A percentile compares a stretch with the other conserved stretches of the same genome.
Evolutionary conservation across 2,329 filamentous ascomycete species (phyloP).

Genomic region (Colletotrichum cereale): DNA sequence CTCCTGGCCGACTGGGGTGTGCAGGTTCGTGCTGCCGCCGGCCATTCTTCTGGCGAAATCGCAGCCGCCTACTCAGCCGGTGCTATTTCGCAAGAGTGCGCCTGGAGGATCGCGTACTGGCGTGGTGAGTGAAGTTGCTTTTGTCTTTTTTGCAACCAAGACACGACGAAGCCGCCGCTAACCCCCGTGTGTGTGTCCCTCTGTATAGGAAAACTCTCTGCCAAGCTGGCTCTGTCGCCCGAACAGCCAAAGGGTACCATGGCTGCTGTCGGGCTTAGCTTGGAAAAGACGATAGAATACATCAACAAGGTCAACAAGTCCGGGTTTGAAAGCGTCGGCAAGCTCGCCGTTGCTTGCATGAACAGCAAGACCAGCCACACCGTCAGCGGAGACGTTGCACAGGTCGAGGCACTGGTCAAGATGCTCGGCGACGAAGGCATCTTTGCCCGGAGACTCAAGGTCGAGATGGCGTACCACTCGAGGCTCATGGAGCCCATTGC

Average conservation of each 20-base stretch:
- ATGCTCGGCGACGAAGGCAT: slow-evolving; percentile 47
- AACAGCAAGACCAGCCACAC: slow-evolving; percentile 66
- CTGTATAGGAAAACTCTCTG: slow-evolving; percentile 48
- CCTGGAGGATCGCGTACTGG: slow-evolving; percentile 63
- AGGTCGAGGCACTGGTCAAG: slow-evolving; percentile 55
- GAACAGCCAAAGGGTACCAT: slow-evolving; percentile 52
- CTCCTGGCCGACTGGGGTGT: slow-evolving; percentile 48
- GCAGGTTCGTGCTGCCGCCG: slow-evolving; percentile 45
- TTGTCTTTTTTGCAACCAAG: background rate
- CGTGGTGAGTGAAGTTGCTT: slow-evolving; percentile 47
- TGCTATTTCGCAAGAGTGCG: slow-evolving; percentile 49
- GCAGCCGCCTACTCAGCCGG: slow-evolving; percentile 57
- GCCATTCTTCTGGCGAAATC: slow-evolving; percentile 55
- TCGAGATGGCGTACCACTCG: slow-evolving; percentile 32
- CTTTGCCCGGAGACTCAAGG: slow-evolving; percentile 38
- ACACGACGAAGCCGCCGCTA: background rate
- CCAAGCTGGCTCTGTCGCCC: slow-evolving; percentile 40
- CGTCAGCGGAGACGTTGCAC: slow-evolving; percentile 60
- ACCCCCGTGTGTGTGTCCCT: no score
- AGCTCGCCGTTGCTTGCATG: slow-evolving; percentile 51
- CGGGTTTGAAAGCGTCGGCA: slow-evolving; percentile 29
- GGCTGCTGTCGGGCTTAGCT: slow-evolving; percentile 64
- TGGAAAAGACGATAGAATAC: slow-evolving; percentile 45
- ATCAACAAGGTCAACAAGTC: slow-evolving; percentile 40
- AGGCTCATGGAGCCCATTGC: slow-evolving; percentile 16